phyloP scores from a whole-genome alignment of 495 filamentous ascomycete species.

The Daldinia grandis region DNA sequence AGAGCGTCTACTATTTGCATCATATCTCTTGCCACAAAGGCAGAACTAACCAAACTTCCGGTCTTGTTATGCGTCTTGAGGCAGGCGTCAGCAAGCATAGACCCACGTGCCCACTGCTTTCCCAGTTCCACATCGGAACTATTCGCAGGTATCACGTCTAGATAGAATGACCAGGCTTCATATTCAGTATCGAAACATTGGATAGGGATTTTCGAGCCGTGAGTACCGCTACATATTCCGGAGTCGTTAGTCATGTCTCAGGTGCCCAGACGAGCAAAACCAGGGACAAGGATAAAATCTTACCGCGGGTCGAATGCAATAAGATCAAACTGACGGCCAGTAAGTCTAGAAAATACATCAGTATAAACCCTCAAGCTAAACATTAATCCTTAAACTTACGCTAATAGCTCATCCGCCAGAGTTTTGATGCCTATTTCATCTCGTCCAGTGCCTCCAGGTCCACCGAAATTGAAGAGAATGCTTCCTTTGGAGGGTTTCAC shows the following conservation, averaged over 20 bases:
- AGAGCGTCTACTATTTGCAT: conserved; percentile 56
- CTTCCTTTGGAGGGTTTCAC: conserved; percentile 49
- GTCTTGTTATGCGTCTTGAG: conserved; percentile 21
- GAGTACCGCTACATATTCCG: conserved; percentile 13
- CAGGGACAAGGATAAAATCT: background rate
- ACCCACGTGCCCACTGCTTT: conserved; percentile 14
- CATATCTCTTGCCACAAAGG: conserved; percentile 53
- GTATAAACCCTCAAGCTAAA: background rate
- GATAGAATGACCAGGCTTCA: conserved; percentile 22
- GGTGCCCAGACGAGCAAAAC: background rate
- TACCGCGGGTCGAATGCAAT: conserved; percentile 53
- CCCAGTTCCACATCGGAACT: conserved; percentile 11
- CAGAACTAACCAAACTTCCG: conserved; percentile 29
- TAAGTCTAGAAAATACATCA: conserved; percentile 33
- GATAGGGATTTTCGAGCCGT: conserved; percentile 28
- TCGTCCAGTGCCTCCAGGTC: conserved; percentile 47
- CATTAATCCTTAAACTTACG: background rate
- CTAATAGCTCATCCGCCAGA: conserved; percentile 30
- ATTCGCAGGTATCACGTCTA: conserved; percentile 1
- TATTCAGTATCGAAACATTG: conserved; percentile 13
- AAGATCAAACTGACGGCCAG: conserved; percentile 52
- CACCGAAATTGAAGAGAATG: conserved; percentile 59
- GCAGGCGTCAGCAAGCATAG: conserved; percentile 11
- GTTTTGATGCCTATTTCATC: conserved; percentile 6
- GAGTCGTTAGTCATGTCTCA: background rate